Evolutionary conservation across 225 moss, liverwort and hornwort genomes (phyloP).

Genomic region (Thuidium tamariscinum): DNA sequence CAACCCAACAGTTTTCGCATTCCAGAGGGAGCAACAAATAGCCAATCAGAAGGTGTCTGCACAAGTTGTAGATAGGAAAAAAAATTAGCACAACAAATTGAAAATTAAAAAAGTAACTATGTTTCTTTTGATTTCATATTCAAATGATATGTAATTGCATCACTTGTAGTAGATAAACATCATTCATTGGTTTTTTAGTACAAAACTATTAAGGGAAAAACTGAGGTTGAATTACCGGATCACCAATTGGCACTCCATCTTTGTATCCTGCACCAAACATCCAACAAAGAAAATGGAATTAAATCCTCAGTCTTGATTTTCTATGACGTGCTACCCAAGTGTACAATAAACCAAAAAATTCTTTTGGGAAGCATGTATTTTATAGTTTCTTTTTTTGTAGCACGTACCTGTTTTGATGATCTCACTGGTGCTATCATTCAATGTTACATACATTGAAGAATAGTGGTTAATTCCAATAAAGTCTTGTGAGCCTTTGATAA

Average conservation of each 20-base stretch:
- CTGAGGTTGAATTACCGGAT: background rate
- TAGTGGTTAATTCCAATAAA: conserved; percentile 45
- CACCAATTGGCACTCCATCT: conserved; percentile 24
- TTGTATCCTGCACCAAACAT: conserved; percentile 1
- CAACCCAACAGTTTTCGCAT: conserved; percentile 40
- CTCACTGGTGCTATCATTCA: background rate
- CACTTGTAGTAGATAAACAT: no score
- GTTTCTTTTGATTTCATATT: background rate
- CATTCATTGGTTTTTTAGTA: no score
- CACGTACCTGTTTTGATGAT: conserved; percentile 6
- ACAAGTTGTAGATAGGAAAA: background rate
- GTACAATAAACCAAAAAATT: background rate
- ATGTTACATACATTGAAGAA: conserved; percentile 30
- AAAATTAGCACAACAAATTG: background rate
- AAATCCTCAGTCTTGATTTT: background rate
- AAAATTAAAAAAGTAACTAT: background rate
- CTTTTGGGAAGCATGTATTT: background rate
- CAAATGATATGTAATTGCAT: background rate
- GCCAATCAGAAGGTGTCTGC: conserved; percentile 56
- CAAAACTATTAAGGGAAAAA: background rate
- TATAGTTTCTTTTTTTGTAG: no score
- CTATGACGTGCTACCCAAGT: background rate
- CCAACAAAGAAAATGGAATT: background rate
- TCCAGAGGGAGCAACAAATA: conserved; percentile 45
- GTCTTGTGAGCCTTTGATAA: conserved; percentile 32